Conservation (phyloP, 306 rosid species). For the Albizia julibrissin region DNA sequence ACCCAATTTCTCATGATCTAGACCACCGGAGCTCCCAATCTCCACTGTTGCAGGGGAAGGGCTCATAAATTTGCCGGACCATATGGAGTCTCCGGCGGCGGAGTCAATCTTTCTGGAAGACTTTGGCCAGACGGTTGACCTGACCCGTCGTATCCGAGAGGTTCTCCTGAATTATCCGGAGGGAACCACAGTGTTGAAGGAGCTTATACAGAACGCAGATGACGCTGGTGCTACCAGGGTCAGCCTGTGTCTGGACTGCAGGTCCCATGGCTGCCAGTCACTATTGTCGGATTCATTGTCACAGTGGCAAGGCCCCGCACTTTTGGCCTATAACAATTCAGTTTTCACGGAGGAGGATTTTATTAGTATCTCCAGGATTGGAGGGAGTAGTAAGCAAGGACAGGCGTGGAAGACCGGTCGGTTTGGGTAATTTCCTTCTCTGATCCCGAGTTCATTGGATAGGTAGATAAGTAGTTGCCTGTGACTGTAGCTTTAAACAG, state of each 20-base stretch:
- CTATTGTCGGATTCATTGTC: conserved; percentile 63
- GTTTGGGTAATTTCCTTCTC: conserved; percentile 60
- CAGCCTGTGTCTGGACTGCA: conserved; percentile 80
- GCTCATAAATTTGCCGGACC: neutral
- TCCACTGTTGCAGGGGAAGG: conserved; percentile 9
- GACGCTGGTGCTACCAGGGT: conserved; percentile 96
- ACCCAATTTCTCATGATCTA: neutral
- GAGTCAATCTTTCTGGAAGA: conserved; percentile 81
- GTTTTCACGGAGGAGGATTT: conserved; percentile 91
- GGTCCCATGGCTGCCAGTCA: conserved; percentile 59
- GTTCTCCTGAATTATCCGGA: conserved; percentile 94
- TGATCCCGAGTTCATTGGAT: neutral
- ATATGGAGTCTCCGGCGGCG: conserved; percentile 53
- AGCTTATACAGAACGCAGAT: conserved; percentile 94
- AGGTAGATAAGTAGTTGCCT: neutral
- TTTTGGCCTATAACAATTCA: conserved; percentile 84
- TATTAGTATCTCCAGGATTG: conserved; percentile 85
- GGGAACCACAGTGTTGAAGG: conserved; percentile 95
- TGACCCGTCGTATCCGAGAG: conserved; percentile 94
- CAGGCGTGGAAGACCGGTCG: conserved; percentile 94
- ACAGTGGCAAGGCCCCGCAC: conserved; percentile 94
- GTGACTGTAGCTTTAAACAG: neutral
- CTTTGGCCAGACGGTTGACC: conserved; percentile 96
- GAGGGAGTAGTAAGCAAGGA: conserved; percentile 86
- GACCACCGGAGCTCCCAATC: conserved; percentile 3